Conservation (phyloP, 1,284 basidiomycete species). For the Ceratobasidium sp. region DNA sequence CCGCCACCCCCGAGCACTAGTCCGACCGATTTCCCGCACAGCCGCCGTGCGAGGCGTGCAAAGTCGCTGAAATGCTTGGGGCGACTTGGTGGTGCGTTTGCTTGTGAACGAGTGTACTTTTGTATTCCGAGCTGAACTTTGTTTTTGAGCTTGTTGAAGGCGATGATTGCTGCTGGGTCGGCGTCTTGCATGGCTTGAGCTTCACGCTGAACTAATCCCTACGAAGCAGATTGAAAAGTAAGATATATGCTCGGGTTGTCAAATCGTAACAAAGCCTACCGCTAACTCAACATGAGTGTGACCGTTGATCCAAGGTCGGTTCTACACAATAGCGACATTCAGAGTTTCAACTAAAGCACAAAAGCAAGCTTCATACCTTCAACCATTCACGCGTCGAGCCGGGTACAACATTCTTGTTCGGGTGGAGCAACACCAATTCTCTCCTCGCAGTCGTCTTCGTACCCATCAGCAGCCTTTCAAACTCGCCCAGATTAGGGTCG, state of each 20-base stretch:
- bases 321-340: slow-evolving; percentile 59
- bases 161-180: slow-evolving; percentile 89
- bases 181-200: slow-evolving; percentile 54
- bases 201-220: slow-evolving; percentile 11
- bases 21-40: slow-evolving; percentile 94
- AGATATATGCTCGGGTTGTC: slow-evolving; percentile 48
- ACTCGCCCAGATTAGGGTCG: slow-evolving; percentile 87
- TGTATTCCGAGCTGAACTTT: slow-evolving; percentile 89
- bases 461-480: slow-evolving; percentile 89
- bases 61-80: slow-evolving; percentile 91
- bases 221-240: background rate
- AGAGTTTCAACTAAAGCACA: background rate
- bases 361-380: slow-evolving; percentile 67
- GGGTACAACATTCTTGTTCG: slow-evolving; percentile 87
- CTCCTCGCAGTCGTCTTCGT: slow-evolving; percentile 98
- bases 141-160: slow-evolving; percentile 80
- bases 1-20: slow-evolving; percentile 96
- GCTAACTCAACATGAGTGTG: slow-evolving; percentile 91
- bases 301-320: slow-evolving; percentile 93
- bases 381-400: slow-evolving; percentile 97
- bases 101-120: slow-evolving; percentile 80
- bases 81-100: slow-evolving; percentile 75
- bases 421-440: slow-evolving; percentile 93
- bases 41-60: slow-evolving; percentile 86
- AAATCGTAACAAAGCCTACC: slow-evolving; percentile 60